Percentiles rank a stretch among this genome's conserved stretches.
These are phyloP conservation scores for Picea sitchensis DNA, from an alignment of 75 land plant genomes.

Conservation along the genomic window DNA sequence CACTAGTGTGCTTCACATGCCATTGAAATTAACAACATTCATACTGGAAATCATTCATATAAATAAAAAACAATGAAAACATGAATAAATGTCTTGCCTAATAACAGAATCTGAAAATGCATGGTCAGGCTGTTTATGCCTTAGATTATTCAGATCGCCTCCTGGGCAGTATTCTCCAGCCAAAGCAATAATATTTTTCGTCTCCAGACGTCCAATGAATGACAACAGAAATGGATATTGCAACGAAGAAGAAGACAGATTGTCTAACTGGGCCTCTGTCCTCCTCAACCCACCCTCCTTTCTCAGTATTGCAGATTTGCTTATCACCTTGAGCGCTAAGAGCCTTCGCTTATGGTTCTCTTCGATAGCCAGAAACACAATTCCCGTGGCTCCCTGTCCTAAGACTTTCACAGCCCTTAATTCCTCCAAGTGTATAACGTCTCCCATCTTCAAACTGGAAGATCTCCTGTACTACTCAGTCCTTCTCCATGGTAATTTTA, in stretches of 20 bases:
- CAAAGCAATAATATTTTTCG: slow-evolving; percentile 19
- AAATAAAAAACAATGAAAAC: not conserved
- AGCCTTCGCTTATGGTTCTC: not conserved
- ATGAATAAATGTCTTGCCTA: not conserved
- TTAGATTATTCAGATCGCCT: slow-evolving; percentile 75
- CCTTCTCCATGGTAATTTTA: too few species aligned
- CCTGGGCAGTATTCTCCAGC: slow-evolving; percentile 71
- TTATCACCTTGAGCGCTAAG: not conserved
- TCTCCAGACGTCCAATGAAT: slow-evolving; percentile 46
- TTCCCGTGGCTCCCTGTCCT: slow-evolving; percentile 3
- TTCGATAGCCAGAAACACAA: not conserved
- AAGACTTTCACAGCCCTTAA: not conserved
- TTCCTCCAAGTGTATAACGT: not conserved
- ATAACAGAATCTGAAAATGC: slow-evolving; percentile 61
- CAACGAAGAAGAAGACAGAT: not conserved
- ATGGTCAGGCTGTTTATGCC: slow-evolving; percentile 56
- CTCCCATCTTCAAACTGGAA: not conserved
- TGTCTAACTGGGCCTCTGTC: not conserved
- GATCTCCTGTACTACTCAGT: not conserved
- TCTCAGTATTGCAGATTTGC: not conserved
- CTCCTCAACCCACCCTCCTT: not conserved
- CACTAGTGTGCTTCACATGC: too few species aligned
- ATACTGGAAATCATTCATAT: too few species aligned
- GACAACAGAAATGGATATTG: slow-evolving; percentile 68
- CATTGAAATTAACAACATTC: too few species aligned